Percentiles rank a stretch among this genome's conserved stretches.
Evolutionary conservation across 805 yeast species (phyloP).

Genomic region (Blastobotrys terrestris): DNA sequence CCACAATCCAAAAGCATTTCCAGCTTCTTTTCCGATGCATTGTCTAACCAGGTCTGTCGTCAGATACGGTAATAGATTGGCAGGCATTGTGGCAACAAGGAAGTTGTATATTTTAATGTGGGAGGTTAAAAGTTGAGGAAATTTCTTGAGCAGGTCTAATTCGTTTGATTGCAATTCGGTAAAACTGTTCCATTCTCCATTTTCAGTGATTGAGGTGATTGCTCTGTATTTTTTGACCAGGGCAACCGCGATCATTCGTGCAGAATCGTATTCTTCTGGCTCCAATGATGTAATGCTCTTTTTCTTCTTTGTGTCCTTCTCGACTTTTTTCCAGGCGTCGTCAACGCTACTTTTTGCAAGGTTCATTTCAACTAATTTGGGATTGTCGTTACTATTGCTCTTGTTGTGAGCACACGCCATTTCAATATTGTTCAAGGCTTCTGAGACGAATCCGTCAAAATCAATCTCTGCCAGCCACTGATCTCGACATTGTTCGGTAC

Average conservation of each 20-base stretch:
- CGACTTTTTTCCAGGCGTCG: slow-evolving; percentile 36
- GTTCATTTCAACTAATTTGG: neutral
- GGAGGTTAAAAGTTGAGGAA: slow-evolving; percentile 43
- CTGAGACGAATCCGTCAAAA: slow-evolving; percentile 31
- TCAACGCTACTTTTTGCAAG: slow-evolving; percentile 18
- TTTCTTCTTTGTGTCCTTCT: slow-evolving; percentile 35
- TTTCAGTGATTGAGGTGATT: neutral
- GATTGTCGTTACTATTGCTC: no score
- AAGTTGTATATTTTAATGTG: slow-evolving; percentile 45
- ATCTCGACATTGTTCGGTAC: slow-evolving; percentile 41
- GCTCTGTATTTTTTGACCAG: slow-evolving; percentile 18
- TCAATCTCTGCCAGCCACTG: slow-evolving; percentile 35
- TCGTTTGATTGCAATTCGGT: slow-evolving; percentile 48
- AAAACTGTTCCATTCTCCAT: slow-evolving; percentile 31
- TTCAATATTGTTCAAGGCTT: slow-evolving; percentile 36
- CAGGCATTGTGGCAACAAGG: slow-evolving; percentile 36
- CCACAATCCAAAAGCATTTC: slow-evolving; percentile 70
- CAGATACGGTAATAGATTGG: slow-evolving; percentile 30
- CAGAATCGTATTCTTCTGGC: slow-evolving; percentile 47
- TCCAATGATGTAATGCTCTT: slow-evolving; percentile 39
- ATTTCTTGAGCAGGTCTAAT: slow-evolving; percentile 37
- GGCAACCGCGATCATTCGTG: slow-evolving; percentile 39
- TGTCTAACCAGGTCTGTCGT: slow-evolving; percentile 38
- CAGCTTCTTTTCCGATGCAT: slow-evolving; percentile 53
- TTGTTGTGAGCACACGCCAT: slow-evolving; percentile 2